phyloP scores from a whole-genome alignment of 2,329 filamentous ascomycete genomes.

The Monilinia vaccinii-corymbosi region DNA sequence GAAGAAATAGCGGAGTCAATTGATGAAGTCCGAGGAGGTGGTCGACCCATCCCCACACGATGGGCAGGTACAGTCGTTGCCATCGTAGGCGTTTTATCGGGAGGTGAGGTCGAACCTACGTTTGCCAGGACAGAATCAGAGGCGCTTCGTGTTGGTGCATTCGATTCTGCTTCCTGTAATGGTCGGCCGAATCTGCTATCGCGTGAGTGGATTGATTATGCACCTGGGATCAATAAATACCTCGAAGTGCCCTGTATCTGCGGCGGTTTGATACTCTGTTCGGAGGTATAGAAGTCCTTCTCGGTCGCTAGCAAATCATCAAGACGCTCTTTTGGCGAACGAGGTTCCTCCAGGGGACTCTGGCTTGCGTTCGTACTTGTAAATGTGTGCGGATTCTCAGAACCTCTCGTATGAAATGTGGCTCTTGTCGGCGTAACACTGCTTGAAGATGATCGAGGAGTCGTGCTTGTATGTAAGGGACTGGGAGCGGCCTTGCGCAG shows the following conservation, averaged over 20 bases:
- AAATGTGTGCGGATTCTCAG: constrained; percentile 18
- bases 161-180: constrained; percentile 21
- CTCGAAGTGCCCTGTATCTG: constrained; percentile 15
- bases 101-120: constrained; percentile 19
- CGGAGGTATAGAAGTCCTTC: constrained; percentile 27
- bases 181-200: constrained; percentile 18
- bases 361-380: constrained; percentile 13
- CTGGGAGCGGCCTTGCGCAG: constrained; percentile 29
- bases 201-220: neutral
- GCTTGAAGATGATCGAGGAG: constrained; percentile 22
- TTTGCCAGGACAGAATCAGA: constrained; percentile 27
- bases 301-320: constrained; percentile 30
- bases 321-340: constrained; percentile 29
- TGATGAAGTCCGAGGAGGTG: constrained; percentile 64
- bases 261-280: constrained; percentile 8
- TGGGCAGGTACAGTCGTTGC: constrained; percentile 24
- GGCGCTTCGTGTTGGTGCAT: constrained; percentile 27
- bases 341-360: constrained; percentile 20
- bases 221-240: constrained; percentile 14
- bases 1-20: constrained; percentile 90
- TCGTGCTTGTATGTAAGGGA: constrained; percentile 29
- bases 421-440: constrained; percentile 28
- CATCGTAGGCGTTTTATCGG: constrained; percentile 22
- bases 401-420: constrained; percentile 20
- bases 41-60: constrained; percentile 25